Conservation (phyloP, 2,329 filamentous ascomycete genomes). For the Phialocephala subalpina region DNA sequence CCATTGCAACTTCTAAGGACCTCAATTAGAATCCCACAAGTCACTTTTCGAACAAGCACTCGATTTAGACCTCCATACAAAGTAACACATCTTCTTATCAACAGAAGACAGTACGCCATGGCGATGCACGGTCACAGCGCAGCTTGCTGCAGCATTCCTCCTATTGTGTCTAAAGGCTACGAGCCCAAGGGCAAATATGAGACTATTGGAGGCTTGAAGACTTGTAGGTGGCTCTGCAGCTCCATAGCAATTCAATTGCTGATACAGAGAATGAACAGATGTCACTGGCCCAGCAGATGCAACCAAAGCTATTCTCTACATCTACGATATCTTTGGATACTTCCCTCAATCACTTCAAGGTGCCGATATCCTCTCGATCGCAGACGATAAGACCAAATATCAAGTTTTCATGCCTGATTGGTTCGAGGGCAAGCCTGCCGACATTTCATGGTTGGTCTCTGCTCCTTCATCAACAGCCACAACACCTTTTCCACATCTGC, state of each 20-base stretch:
- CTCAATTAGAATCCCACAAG: neutral
- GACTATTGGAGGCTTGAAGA: conserved; percentile 62
- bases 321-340: conserved; percentile 74
- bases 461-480: too few relatives aligned
- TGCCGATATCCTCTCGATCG: conserved; percentile 69
- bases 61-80: neutral
- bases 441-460: conserved; percentile 61
- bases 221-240: conserved; percentile 48
- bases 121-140: conserved; percentile 56
- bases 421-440: conserved; percentile 69
- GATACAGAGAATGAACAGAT: conserved; percentile 40
- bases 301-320: conserved; percentile 65
- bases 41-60: neutral
- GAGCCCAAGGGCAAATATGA: conserved; percentile 63
- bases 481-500: conserved; percentile 6
- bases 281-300: conserved; percentile 55
- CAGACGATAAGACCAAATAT: conserved; percentile 68
- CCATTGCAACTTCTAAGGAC: neutral
- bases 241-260: conserved; percentile 5
- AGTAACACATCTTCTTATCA: neutral
- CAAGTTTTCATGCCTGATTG: conserved; percentile 92
- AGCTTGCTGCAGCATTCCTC: conserved; percentile 66
- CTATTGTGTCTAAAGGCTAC: conserved; percentile 64
- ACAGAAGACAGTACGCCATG: conserved; percentile 9
- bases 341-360: conserved; percentile 75